A percentile compares a stretch with the other conserved stretches of the same genome.
Evolutionary conservation across 306 rosid species (phyloP).

Genomic region (Corylus heterophylla): DNA sequence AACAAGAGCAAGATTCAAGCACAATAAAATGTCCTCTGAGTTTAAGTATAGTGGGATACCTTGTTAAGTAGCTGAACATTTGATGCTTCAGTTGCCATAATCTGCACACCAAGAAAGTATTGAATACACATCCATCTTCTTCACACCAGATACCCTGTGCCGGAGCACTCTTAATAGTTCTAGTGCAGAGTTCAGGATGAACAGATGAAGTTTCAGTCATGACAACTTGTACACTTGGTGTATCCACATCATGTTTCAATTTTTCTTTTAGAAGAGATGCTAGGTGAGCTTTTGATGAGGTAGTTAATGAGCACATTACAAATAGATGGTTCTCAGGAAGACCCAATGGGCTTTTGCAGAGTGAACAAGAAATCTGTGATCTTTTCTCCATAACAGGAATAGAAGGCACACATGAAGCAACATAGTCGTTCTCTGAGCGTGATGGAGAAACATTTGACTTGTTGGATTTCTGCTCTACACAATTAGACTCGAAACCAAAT

Average conservation of each 20-base stretch:
- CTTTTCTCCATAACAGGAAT: constrained; percentile 47
- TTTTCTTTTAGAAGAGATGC: constrained; percentile 52
- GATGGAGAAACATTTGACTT: constrained; percentile 36
- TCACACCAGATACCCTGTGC: constrained; percentile 74
- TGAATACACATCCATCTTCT: constrained; percentile 88
- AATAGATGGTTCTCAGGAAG: constrained; percentile 63
- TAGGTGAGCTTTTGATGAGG: constrained; percentile 55
- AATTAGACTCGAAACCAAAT: constrained; percentile 28
- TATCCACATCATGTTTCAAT: constrained; percentile 22
- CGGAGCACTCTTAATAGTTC: constrained; percentile 33
- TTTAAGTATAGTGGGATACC: constrained; percentile 30
- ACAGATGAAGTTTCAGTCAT: constrained; percentile 60
- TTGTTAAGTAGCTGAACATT: constrained; percentile 74
- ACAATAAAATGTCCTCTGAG: background rate
- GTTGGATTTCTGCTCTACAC: constrained; percentile 22
- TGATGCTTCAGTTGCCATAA: constrained; percentile 73
- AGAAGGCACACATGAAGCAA: constrained; percentile 36
- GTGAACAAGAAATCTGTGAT: constrained; percentile 59
- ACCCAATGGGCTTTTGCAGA: constrained; percentile 76
- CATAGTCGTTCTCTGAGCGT: constrained; percentile 22
- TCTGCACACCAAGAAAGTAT: constrained; percentile 70
- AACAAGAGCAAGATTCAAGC: constrained; percentile 18
- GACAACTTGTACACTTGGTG: constrained; percentile 49
- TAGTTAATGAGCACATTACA: constrained; percentile 55
- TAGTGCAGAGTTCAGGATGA: constrained; percentile 46